These are phyloP conservation scores for Trichoderma atrobrunneum DNA, from an alignment of 2,329 filamentous ascomycete species.

Conservation along the genomic window DNA sequence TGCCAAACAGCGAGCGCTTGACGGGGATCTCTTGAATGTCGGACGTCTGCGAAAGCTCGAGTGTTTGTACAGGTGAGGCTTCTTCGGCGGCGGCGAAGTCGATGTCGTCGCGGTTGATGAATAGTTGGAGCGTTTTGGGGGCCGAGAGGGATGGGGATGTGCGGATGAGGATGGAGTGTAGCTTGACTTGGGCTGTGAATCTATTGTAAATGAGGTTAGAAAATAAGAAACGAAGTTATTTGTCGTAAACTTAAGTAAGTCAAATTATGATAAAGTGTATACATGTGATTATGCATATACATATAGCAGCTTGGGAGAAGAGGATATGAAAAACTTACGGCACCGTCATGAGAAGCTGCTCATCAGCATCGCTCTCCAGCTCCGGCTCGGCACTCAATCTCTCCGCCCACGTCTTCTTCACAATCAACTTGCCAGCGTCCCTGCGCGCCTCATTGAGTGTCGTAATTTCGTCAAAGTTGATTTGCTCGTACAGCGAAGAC, in stretches of 20 bases:
- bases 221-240: not conserved
- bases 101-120: constrained; percentile 80
- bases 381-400: constrained; percentile 69
- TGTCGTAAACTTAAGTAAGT: not conserved
- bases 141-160: constrained; percentile 68
- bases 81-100: constrained; percentile 79
- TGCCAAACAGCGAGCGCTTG: constrained; percentile 83
- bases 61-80: constrained; percentile 66
- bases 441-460: constrained; percentile 78
- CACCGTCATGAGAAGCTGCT: constrained; percentile 88
- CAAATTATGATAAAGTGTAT: not conserved
- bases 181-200: constrained; percentile 89
- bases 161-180: constrained; percentile 85
- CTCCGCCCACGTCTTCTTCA: constrained; percentile 90
- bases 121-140: constrained; percentile 80
- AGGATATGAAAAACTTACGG: constrained; percentile 59
- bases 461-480: constrained; percentile 80
- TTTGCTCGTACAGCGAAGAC: constrained; percentile 85
- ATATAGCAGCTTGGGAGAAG: not conserved
- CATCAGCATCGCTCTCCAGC: constrained; percentile 81
- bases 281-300: not conserved
- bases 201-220: constrained; percentile 42
- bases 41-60: constrained; percentile 73
- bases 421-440: constrained; percentile 68
- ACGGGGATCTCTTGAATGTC: constrained; percentile 87